Conservation (phyloP, 2,329 filamentous ascomycete genomes). For the Cytospora paraplurivora region DNA sequence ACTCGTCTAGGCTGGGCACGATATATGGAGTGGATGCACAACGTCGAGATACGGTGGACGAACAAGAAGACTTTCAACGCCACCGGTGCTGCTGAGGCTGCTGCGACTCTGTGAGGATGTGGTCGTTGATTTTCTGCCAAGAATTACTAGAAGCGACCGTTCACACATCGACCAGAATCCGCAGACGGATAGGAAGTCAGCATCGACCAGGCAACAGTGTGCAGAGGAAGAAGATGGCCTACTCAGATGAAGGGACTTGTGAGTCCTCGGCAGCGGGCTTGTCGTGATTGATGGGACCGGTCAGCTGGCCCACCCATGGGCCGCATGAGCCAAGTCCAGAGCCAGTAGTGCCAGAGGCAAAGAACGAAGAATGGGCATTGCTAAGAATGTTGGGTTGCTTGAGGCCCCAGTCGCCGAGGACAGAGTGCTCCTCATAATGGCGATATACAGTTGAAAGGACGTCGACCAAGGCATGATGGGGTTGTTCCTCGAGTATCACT, state of each 20-base stretch:
- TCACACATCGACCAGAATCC: background rate
- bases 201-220: background rate
- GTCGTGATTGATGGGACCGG: background rate
- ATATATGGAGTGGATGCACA: conserved; percentile 93
- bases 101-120: conserved; percentile 50
- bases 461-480: background rate
- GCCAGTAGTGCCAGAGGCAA: background rate
- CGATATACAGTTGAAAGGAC: background rate
- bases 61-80: conserved; percentile 65
- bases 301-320: background rate
- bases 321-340: background rate
- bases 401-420: background rate
- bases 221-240: background rate
- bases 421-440: background rate
- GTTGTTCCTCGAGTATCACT: background rate
- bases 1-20: conserved; percentile 74
- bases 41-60: conserved; percentile 69
- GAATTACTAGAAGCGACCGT: background rate
- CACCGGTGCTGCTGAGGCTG: conserved; percentile 64
- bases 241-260: background rate
- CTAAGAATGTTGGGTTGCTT: background rate
- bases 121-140: background rate
- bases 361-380: background rate
- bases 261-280: background rate
- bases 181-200: background rate